Evolutionary conservation across 169 alveolate genomes (phyloP).

Genomic region (Eimeria acervulina): DNA sequence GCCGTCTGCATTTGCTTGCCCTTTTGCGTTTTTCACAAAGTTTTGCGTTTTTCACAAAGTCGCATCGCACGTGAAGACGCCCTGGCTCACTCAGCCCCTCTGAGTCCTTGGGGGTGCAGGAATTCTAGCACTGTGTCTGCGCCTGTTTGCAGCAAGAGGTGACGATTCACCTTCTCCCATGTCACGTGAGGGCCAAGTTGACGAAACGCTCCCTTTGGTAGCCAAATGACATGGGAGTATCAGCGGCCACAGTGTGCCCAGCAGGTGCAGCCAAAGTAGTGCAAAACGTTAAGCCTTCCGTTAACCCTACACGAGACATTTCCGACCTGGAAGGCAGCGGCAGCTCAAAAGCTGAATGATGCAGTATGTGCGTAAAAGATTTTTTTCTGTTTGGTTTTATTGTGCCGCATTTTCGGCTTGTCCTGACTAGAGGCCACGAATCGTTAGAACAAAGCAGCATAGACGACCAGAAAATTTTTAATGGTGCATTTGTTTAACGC

Average conservation of each 20-base stretch:
- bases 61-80: no score
- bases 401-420: neutral
- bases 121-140: neutral
- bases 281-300: neutral
- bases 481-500: neutral
- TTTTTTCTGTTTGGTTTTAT: neutral
- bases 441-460: neutral
- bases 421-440: no score
- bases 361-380: neutral
- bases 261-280: neutral
- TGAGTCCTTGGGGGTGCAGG: neutral
- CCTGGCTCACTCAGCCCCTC: neutral
- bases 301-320: neutral
- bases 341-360: neutral
- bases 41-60: no score
- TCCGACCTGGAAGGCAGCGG: neutral
- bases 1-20: neutral
- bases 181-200: neutral
- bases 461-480: neutral
- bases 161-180: neutral
- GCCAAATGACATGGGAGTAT: neutral
- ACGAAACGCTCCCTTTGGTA: slow-evolving; percentile 16
- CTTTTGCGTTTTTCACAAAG: neutral
- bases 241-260: neutral
- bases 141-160: neutral